These are phyloP conservation scores for Aspergillus taichungensis DNA, from an alignment of 495 filamentous ascomycete genomes.

Conservation along the genomic window DNA sequence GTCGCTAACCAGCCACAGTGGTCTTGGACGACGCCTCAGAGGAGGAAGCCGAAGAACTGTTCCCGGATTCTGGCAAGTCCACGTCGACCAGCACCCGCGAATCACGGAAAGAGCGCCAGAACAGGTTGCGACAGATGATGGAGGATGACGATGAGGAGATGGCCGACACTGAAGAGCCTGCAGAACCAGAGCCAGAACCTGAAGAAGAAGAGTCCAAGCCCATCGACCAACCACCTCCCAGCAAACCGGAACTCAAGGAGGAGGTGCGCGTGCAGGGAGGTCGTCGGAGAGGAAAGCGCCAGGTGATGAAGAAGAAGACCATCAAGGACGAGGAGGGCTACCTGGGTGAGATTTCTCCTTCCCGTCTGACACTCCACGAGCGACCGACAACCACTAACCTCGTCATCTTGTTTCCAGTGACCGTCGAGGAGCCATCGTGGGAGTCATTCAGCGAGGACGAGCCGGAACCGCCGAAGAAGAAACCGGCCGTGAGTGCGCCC, in stretches of 20 bases:
- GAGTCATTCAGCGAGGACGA: constrained; percentile 95
- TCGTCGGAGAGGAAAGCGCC: constrained; percentile 68
- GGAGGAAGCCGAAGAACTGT: constrained; percentile 61
- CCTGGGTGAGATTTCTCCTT: constrained; percentile 56
- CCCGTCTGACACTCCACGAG: too few species aligned
- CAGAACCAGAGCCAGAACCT: constrained; percentile 5
- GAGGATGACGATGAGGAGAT: constrained; percentile 58
- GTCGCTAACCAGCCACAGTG: constrained; percentile 15
- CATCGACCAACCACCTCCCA: constrained; percentile 35
- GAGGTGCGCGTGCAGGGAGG: constrained; percentile 48
- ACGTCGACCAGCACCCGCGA: constrained; percentile 36
- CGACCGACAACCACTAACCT: not conserved
- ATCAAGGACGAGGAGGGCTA: constrained; percentile 91
- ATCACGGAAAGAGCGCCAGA: constrained; percentile 61
- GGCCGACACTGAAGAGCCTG: constrained; percentile 30
- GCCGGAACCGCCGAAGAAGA: constrained; percentile 55
- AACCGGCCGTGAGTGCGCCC: constrained; percentile 39
- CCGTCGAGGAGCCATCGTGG: constrained; percentile 80
- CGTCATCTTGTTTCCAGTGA: constrained; percentile 51
- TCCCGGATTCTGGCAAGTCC: constrained; percentile 34
- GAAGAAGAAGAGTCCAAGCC: constrained; percentile 42
- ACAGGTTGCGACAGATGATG: constrained; percentile 75
- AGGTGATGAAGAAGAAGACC: constrained; percentile 83
- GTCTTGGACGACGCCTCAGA: constrained; percentile 56
- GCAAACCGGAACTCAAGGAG: constrained; percentile 30